Percentiles rank a stretch among this genome's conserved stretches.
Evolutionary conservation across 176 grass and related monocot species (phyloP).

Genomic region (Rhynchospora tenuis): DNA sequence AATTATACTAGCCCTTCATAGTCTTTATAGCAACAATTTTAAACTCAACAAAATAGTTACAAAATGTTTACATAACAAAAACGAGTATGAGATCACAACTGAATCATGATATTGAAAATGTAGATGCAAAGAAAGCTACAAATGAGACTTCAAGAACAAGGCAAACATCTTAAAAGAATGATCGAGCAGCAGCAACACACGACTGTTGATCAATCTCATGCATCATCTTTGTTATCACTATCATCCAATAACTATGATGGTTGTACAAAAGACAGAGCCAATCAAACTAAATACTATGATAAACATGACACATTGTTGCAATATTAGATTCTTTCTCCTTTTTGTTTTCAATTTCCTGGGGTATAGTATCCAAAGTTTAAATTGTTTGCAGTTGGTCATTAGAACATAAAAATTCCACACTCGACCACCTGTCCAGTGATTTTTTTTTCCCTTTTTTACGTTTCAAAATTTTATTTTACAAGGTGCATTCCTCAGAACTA

Average conservation of each 20-base stretch:
- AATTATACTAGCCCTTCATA: not conserved
- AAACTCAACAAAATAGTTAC: not conserved
- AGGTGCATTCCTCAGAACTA: not conserved
- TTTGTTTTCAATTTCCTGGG: not conserved
- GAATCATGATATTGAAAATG: not conserved
- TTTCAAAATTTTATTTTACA: not conserved
- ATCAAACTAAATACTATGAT: conserved; percentile 2
- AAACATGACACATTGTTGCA: not conserved
- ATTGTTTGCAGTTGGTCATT: not conserved
- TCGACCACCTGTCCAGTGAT: not conserved
- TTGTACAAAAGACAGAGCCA: not conserved
- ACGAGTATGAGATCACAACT: not conserved
- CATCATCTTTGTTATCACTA: not conserved
- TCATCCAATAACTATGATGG: conserved; percentile 10
- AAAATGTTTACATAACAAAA: not conserved
- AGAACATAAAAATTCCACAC: not conserved
- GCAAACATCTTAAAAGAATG: conserved; percentile 25
- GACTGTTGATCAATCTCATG: not conserved
- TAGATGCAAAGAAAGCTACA: conserved; percentile 29
- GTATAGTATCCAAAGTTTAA: not conserved
- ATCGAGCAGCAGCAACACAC: conserved; percentile 21
- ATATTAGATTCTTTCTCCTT: not conserved
- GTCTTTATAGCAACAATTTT: not conserved
- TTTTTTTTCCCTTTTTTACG: not conserved
- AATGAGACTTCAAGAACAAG: conserved; percentile 27